A percentile compares a stretch with the other conserved stretches of the same genome.
phyloP scores from a whole-genome alignment of 164 flowering plant species.

The Buxus sempervirens region DNA sequence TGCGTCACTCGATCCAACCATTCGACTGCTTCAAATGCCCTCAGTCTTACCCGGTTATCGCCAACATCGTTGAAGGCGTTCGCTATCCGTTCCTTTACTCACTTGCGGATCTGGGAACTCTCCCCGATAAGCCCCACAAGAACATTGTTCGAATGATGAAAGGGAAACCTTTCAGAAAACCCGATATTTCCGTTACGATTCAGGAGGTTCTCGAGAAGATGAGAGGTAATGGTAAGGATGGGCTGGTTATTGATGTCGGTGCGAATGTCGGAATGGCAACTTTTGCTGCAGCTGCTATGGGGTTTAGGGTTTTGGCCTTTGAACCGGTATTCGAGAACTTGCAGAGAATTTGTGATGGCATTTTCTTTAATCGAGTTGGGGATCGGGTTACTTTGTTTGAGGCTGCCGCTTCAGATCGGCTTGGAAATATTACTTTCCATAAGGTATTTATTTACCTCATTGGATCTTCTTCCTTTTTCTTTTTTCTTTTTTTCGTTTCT shows the following conservation, averaged over 20 bases:
- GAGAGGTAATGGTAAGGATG: slow-evolving; percentile 36
- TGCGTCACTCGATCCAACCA: slow-evolving; percentile 37
- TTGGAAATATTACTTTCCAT: slow-evolving; percentile 85
- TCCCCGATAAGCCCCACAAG: slow-evolving; percentile 90
- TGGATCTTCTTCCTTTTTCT: background rate
- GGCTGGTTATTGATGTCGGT: slow-evolving; percentile 83
- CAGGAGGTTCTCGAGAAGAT: slow-evolving; percentile 56
- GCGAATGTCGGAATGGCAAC: slow-evolving; percentile 98
- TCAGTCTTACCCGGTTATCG: slow-evolving; percentile 82
- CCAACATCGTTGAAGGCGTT: slow-evolving; percentile 82
- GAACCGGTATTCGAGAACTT: slow-evolving; percentile 97
- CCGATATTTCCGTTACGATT: slow-evolving; percentile 68
- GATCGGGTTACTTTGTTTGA: slow-evolving; percentile 67
- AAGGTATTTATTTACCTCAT: slow-evolving; percentile 47
- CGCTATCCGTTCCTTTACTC: slow-evolving; percentile 75
- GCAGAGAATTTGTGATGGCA: slow-evolving; percentile 96
- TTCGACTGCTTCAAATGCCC: slow-evolving; percentile 69
- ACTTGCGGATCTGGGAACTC: slow-evolving; percentile 75
- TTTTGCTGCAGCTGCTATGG: slow-evolving; percentile 96
- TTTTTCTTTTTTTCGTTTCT: background rate
- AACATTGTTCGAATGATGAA: slow-evolving; percentile 72
- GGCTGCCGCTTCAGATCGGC: slow-evolving; percentile 86
- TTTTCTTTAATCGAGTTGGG: slow-evolving; percentile 73
- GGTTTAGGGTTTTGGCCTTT: slow-evolving; percentile 78
- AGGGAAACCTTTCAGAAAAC: slow-evolving; percentile 74